Evolutionary conservation across 2,329 filamentous ascomycete species (phyloP), one percentile per base, ranked within the genome.

Genomic region (Cladosporium sp.): DNA sequence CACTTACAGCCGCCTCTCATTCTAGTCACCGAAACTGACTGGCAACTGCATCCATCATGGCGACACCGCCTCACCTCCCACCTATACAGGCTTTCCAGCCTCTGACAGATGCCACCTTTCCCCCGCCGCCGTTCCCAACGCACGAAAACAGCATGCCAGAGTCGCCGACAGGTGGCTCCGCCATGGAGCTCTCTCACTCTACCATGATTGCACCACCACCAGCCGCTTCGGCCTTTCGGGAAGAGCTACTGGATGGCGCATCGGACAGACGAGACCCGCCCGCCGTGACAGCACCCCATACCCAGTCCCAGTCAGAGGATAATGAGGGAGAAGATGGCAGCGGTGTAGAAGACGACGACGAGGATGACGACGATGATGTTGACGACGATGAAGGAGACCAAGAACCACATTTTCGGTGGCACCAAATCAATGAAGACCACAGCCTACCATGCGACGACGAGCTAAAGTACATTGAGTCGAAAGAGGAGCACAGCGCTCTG

Each of bases 391-490:
- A 47, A 24, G 64, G 51, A 55, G 77, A 80, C 47, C 77, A 80
- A 58, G 70, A 72, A 21, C 32, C 60, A 28, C 52, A 64, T 11
- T 65, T 57, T 28, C 68, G 64, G 28, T 76, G 74, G 74, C 54
- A 64, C 24, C 81, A 83, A 4, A 80, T 86, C 57, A 79, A 81
- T 59, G 86, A 89, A 73, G 87, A 89, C 71, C 80, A 76, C 7
- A 85, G 84, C 0, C 74, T 76, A 2, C 86, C 87, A 7, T 83
- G 85, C 65, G 85, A 86, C 70, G 82, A 82, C 11, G 87, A 89
- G 77, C 71, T 88, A 70, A 84, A 83, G 70, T 84, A 85, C 70
- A 87, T 88, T 36, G 82, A 86, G 60, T 76, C 78, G 3, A 76
- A 76, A 4, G 78, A 78, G 59, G 82, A 85, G 64, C 80, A 84